Percentiles rank a stretch among this genome's conserved stretches.
Conservation (phyloP, 768 basidiomycete species). For the Cyathus striatus region DNA sequence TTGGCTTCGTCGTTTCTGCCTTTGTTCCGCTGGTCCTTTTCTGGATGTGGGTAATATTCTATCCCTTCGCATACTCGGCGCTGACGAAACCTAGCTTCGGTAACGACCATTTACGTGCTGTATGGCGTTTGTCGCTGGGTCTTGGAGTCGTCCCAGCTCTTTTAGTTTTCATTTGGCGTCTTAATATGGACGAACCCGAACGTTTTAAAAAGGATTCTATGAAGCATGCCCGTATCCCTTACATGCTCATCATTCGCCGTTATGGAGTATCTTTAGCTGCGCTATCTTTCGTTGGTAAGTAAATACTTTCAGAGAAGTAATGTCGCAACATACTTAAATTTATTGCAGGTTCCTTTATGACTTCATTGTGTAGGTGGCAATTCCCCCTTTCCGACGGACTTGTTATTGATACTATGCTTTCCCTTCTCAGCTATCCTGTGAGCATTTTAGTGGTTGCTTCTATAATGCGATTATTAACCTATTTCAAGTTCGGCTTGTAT, state of each 20-base stretch:
- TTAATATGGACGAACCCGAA: conserved; percentile 77
- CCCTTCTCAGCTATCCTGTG: no score
- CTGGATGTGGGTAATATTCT: conserved; percentile 64
- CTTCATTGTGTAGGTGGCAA: conserved; percentile 61
- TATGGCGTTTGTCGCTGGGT: conserved; percentile 85
- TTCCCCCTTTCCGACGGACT: no score
- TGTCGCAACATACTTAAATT: no score
- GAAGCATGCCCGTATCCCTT: conserved; percentile 71
- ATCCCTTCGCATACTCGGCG: conserved; percentile 1
- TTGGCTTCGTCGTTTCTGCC: conserved; percentile 73
- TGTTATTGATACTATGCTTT: no score
- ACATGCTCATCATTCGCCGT: conserved; percentile 67
- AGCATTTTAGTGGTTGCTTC: neutral
- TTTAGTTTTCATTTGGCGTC: conserved; percentile 82
- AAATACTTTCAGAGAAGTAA: no score
- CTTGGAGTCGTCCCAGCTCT: conserved; percentile 79
- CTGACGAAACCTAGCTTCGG: conserved; percentile 50
- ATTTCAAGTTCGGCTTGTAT: conserved; percentile 68
- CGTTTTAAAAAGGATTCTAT: conserved; percentile 75
- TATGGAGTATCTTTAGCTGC: conserved; percentile 77
- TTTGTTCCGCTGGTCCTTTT: conserved; percentile 83
- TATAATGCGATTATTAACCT: neutral
- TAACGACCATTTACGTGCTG: conserved; percentile 71
- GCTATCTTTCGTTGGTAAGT: conserved; percentile 69
- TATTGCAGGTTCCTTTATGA: conserved; percentile 66